These are phyloP conservation scores for Penicillium sp. DNA, from an alignment of 2,329 filamentous ascomycete genomes.

Conservation along the genomic window DNA sequence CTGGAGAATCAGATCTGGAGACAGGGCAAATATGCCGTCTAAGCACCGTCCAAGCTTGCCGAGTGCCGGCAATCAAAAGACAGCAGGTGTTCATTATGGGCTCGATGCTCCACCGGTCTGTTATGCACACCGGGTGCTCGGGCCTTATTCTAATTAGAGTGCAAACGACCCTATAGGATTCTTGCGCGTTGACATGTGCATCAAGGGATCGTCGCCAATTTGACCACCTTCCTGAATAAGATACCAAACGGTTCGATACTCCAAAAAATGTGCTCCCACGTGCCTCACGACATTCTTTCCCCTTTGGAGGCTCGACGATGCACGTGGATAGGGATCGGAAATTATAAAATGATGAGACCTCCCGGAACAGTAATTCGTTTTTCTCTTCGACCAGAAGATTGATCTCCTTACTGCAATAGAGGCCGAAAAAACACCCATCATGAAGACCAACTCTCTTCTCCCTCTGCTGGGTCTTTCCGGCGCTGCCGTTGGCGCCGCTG, in stretches of 20 bases:
- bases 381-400: slow-evolving; percentile 1
- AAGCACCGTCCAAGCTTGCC: background rate
- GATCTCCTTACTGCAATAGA: too few species aligned
- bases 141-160: background rate
- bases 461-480: slow-evolving; percentile 16
- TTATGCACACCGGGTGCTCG: background rate
- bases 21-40: background rate
- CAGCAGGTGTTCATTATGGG: background rate
- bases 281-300: background rate
- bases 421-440: background rate
- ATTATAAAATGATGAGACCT: slow-evolving; percentile 9
- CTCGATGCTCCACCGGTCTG: too few species aligned
- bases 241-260: background rate
- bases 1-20: background rate
- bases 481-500: slow-evolving; percentile 13
- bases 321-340: background rate
- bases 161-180: slow-evolving; percentile 1
- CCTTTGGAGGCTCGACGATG: background rate
- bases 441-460: slow-evolving; percentile 20
- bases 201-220: background rate
- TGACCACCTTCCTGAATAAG: background rate
- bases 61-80: background rate
- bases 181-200: slow-evolving; percentile 3
- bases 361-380: slow-evolving; percentile 11
- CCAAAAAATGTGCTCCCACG: background rate